Evolutionary conservation across 2,329 filamentous ascomycete genomes (phyloP).

Genomic region (Colletotrichum limetticola): DNA sequence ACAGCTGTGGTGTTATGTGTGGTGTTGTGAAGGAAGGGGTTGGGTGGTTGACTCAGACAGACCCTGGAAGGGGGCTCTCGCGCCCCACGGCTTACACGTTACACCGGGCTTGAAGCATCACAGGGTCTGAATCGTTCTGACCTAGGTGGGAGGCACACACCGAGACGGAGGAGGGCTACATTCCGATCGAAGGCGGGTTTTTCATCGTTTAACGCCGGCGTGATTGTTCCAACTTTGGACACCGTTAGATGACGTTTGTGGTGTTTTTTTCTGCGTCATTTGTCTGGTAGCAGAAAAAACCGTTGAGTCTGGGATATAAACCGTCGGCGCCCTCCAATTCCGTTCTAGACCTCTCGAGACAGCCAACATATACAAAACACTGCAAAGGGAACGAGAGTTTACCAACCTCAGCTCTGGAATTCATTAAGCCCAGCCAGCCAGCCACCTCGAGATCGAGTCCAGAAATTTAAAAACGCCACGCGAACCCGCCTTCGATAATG

Average conservation of each 20-base stretch:
- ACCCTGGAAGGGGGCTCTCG: constrained; percentile 5
- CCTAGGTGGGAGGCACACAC: background rate
- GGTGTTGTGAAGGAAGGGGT: constrained; percentile 18
- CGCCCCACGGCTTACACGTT: too few relatives aligned
- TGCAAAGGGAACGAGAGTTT: background rate
- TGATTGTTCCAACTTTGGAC: background rate
- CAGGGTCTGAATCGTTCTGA: constrained; percentile 25
- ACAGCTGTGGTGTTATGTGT: background rate
- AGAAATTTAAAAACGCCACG: background rate
- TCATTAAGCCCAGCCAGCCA: background rate
- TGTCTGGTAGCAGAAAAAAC: constrained; percentile 11
- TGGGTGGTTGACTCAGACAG: constrained; percentile 25
- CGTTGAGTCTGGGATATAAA: background rate
- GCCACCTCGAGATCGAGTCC: background rate
- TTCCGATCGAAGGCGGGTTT: constrained; percentile 27
- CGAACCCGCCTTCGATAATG: constrained; percentile 4
- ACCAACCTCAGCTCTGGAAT: background rate
- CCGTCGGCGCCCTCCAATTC: background rate
- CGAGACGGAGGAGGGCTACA: background rate
- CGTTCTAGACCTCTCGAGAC: constrained; percentile 7
- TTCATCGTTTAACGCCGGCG: constrained; percentile 5
- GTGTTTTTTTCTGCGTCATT: constrained; percentile 14
- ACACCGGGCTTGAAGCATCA: background rate
- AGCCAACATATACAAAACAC: background rate
- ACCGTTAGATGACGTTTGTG: constrained; percentile 28